Conservation (phyloP, 106 monocot species). For the Phalaenopsis equestris region DNA sequence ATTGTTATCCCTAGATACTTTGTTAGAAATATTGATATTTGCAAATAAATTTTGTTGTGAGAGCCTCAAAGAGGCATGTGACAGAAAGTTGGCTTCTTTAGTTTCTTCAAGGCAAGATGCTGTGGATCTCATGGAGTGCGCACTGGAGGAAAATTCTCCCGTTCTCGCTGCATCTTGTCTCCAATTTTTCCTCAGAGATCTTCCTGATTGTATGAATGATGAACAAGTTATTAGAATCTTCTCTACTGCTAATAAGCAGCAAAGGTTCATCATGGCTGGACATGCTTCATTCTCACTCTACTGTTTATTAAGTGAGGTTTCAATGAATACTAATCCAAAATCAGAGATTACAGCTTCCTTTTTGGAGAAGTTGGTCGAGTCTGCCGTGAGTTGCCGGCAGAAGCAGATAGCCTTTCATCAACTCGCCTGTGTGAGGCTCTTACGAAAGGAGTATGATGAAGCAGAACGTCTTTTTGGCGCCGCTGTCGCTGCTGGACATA, state of each 20-base stretch:
- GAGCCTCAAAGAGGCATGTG: constrained; percentile 80
- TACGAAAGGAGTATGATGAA: constrained; percentile 76
- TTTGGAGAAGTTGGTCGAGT: constrained; percentile 70
- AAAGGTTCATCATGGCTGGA: constrained; percentile 49
- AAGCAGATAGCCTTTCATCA: constrained; percentile 84
- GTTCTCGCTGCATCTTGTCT: constrained; percentile 74
- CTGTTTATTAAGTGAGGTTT: constrained; percentile 78
- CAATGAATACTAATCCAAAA: constrained; percentile 57
- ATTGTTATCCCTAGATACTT: constrained; percentile 33
- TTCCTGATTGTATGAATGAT: constrained; percentile 63
- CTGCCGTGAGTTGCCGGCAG: constrained; percentile 31
- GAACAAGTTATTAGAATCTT: constrained; percentile 65
- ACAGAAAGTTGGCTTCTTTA: constrained; percentile 65
- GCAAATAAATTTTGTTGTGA: constrained; percentile 93
- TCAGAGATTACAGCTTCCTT: constrained; percentile 58
- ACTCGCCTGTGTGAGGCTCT: constrained; percentile 73
- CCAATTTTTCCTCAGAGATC: constrained; percentile 68
- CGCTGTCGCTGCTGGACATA: constrained; percentile 65
- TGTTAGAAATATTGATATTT: constrained; percentile 81
- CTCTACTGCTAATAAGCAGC: constrained; percentile 34
- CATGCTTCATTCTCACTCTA: constrained; percentile 74
- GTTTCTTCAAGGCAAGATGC: constrained; percentile 77
- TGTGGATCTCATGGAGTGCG: constrained; percentile 79
- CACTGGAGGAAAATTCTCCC: constrained; percentile 69
- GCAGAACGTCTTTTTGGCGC: constrained; percentile 51